Evolutionary conservation across 1,284 basidiomycete genomes (phyloP).

Genomic region (Pseudozyma thailandica): DNA sequence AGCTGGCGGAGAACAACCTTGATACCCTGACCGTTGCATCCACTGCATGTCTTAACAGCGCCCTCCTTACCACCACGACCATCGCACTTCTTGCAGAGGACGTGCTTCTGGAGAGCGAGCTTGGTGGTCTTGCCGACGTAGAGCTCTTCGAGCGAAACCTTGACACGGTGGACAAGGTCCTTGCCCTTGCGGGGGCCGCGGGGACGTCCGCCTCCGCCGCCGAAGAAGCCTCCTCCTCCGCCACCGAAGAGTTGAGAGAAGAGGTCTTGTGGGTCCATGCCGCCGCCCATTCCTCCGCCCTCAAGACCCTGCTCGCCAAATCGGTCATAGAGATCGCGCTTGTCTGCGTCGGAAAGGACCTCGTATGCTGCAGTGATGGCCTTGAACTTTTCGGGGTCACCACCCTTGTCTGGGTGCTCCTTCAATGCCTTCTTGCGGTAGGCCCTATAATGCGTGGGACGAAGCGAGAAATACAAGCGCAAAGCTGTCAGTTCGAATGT

Average conservation of each 20-base stretch:
- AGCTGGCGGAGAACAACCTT: conserved; percentile 92
- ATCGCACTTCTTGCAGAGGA: conserved; percentile 91
- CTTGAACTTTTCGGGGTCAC: conserved; percentile 94
- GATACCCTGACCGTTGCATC: conserved; percentile 90
- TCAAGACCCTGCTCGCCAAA: conserved; percentile 91
- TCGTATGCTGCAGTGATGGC: conserved; percentile 98
- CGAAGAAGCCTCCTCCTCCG: conserved; percentile 74
- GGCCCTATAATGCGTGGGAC: conserved; percentile 12
- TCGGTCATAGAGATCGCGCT: conserved; percentile 79
- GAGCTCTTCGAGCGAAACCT: conserved; percentile 94
- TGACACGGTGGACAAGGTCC: conserved; percentile 96
- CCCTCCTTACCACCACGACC: conserved; percentile 98
- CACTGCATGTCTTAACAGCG: conserved; percentile 81
- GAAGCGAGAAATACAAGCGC: background rate
- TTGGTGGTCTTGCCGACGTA: conserved; percentile 99
- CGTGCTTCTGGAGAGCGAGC: conserved; percentile 93
- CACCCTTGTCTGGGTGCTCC: conserved; percentile 92
- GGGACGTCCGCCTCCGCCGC: conserved; percentile 74
- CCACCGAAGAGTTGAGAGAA: conserved; percentile 95
- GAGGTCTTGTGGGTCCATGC: conserved; percentile 97
- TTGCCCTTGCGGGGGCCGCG: conserved; percentile 95
- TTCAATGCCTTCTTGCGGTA: conserved; percentile 64
- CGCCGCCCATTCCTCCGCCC: conserved; percentile 74
- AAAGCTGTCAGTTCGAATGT: conserved; percentile 10
- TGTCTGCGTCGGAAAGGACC: conserved; percentile 88